Base-by-base conservation (phyloP, 345 rosid genomes). In the Salix viminalis region DNA sequence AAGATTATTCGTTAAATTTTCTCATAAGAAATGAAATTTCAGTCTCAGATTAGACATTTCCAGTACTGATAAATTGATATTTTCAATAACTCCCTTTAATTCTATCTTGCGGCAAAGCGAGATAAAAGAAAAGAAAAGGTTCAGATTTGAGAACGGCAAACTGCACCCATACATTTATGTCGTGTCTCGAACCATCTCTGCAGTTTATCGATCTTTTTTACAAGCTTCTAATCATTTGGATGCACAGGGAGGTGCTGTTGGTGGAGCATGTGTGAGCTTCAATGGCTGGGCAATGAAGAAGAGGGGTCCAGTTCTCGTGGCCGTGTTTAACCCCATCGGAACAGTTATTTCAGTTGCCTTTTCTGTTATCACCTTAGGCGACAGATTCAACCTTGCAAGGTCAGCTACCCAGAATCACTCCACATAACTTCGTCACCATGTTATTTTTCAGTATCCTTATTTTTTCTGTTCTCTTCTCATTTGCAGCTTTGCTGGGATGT, bases 271-370 rank as follows among this genome's bases (percentile, higher is more conserved):
- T 79, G 80, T 90, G 24, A 94, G 98, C 85, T 96, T 96, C 88
- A 92, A 84, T 67, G 96, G 92, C 73, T 96, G 97, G 99, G 98
- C 96, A 19, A 85, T 92, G 89, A 92, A 88, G 90, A 91, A 91
- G 83, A 85, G 90, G 65, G 99, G 99, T 65, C 97, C 97, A 2
- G 98, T 96, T 78, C 75, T 92, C 16, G 96, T 87, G 15, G 89
- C 99, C 70, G 82, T 94, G 92, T 96, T 96, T 77, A 90, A 80
- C 84, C 99, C 99, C 44, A 86, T 91, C 39, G 87, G 88, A 12
- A 91, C 97, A 0, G 89, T 91, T 68, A 79, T 89, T 62, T 86
- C 97, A 1, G 91, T 92, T 69, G 23, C 86, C 67, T 83, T 91
- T 78, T 89, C 98, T 23, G 84, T 81, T 67, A 4, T 87, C 34